Evolutionary conservation across 2,329 filamentous ascomycete genomes (phyloP).

Genomic region (Colletotrichum liriopes): DNA sequence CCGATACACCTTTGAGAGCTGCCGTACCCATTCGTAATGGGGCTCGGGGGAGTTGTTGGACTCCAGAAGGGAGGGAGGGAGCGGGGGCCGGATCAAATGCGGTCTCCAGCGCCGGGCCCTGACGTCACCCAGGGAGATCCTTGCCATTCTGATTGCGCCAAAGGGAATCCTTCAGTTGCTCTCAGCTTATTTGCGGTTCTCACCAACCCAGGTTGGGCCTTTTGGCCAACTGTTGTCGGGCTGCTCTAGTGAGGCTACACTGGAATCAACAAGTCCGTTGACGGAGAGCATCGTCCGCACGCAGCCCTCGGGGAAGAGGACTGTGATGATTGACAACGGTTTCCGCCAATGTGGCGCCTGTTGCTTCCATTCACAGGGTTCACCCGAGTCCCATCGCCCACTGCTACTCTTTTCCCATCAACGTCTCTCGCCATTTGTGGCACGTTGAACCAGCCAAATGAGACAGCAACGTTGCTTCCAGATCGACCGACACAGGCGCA

Average conservation of each 20-base stretch:
- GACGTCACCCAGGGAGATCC: conserved; percentile 30
- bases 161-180: not conserved
- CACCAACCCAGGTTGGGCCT: not conserved
- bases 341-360: not conserved
- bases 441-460: not conserved
- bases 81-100: conserved; percentile 23
- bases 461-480: not conserved
- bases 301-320: not conserved
- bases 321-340: not conserved
- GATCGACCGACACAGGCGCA: not conserved
- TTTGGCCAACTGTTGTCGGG: not conserved
- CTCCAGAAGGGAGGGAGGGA: not conserved
- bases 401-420: no score
- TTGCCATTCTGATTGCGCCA: not conserved
- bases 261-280: not conserved
- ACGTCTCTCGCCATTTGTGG: not conserved
- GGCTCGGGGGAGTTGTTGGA: not conserved
- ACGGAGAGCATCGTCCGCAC: not conserved
- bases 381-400: not conserved
- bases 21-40: not conserved
- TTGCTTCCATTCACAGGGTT: not conserved
- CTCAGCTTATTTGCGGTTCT: not conserved
- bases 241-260: not conserved
- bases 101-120: conserved; percentile 20
- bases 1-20: conserved; percentile 25